Evolutionary conservation across 306 rosid genomes (phyloP).

Genomic region (Nissolia schottii): DNA sequence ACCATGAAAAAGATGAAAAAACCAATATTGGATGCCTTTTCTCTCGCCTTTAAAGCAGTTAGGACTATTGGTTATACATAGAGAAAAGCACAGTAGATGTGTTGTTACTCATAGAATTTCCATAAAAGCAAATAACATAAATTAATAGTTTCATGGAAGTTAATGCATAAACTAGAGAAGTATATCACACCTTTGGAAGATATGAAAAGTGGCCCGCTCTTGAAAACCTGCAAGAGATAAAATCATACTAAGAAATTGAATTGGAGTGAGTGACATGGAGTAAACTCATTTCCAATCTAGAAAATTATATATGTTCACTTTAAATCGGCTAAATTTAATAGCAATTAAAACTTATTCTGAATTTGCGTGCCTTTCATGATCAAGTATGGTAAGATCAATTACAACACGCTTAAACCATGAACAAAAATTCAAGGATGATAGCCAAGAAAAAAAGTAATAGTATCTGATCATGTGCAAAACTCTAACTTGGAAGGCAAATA

Average conservation of each 20-base stretch:
- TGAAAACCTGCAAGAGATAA: conserved; percentile 64
- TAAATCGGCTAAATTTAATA: not conserved
- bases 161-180: not conserved
- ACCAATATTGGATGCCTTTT: not conserved
- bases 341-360: not conserved
- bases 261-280: not conserved
- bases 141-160: not conserved
- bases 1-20: not conserved
- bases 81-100: not conserved
- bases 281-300: not conserved
- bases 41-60: not conserved
- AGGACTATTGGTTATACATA: not conserved
- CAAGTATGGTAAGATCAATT: not conserved
- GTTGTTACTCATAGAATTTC: not conserved
- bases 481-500: not conserved
- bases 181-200: conserved; percentile 82
- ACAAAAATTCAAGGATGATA: not conserved
- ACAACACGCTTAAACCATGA: not conserved
- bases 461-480: not conserved
- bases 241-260: conserved; percentile 20
- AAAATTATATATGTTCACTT: not conserved
- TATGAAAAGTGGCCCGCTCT: conserved; percentile 90
- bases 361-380: not conserved
- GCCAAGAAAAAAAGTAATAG: not conserved
- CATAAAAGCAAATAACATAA: not conserved